Evolutionary conservation across 176 grass and related monocot genomes (phyloP), one percentile per base, ranked within the genome.

Genomic region (Eragrostis curvula): DNA sequence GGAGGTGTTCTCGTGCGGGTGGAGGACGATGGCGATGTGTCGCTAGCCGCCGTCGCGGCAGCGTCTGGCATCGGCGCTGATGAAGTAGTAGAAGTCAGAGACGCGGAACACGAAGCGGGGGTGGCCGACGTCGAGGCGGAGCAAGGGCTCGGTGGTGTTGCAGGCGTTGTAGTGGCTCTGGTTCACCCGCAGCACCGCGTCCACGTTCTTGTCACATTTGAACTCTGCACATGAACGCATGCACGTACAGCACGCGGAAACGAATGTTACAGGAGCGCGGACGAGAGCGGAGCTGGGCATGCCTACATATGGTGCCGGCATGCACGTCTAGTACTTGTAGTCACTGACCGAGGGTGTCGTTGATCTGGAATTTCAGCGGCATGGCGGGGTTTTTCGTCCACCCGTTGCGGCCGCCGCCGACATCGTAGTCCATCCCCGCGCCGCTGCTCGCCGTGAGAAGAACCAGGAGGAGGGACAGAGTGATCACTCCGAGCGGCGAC

Each of bases 361-460:
- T 79, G 89, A 97, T 82, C 74, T 85, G 89, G 86, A 97, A 97
- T 60, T 92, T 51, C 85, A n/a, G 88, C 82, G 17, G 94, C 91
- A 89, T 91, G 36, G 15, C 42, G 2, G 85, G 91, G 55, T 73
- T 77, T 8, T 71, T 11, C 64, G 71, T 79, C 94, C 92, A 94
- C 32, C 92, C 92, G 52, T 24, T 49, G 25, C n/a, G 44, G 23
- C 79, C 92, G 41, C 12, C 57, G 57, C 87, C 89, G 41, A 92
- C 90, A 86, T 78, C 29, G 87, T 90, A 87, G 24, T 83, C 90
- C 27, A 77, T 83, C 2, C 77, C 92, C 18, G 41, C 51, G 52
- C 64, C 63, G 41, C 53, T 43, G 29, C 15, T 50, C 85, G 84
- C 75, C 74, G 66, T 25, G 5, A 82, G 57, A 23, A 58, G n/a